A percentile compares a stretch with the other conserved stretches of the same genome.
These are phyloP conservation scores for Conidiobolus coronatus DNA, from an alignment of 371 early-diverging fungal species.

Conservation along the genomic window DNA sequence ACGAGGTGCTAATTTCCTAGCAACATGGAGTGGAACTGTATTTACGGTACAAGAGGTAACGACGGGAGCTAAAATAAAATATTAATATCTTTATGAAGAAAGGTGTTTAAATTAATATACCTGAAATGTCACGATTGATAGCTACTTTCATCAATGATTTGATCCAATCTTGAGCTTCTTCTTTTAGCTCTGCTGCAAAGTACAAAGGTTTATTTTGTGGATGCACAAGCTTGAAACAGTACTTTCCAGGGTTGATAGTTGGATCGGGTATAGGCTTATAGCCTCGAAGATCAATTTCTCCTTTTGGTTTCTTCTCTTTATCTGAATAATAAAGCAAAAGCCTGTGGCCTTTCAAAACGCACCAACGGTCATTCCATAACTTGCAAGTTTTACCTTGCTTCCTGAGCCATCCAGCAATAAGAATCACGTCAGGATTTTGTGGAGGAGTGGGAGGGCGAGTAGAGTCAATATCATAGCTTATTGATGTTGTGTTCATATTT, in stretches of 20 bases:
- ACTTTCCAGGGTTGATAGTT: slow-evolving; percentile 28
- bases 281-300: slow-evolving; percentile 22
- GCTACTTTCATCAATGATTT: slow-evolving; percentile 38
- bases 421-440: not conserved
- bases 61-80: slow-evolving; percentile 35
- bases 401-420: slow-evolving; percentile 18
- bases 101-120: slow-evolving; percentile 9
- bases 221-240: slow-evolving; percentile 37
- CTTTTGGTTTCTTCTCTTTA: slow-evolving; percentile 25
- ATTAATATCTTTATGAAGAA: not conserved
- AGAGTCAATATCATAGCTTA: no score
- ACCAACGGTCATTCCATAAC: slow-evolving; percentile 44
- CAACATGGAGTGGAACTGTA: slow-evolving; percentile 31
- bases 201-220: slow-evolving; percentile 24
- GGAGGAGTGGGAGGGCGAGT: not conserved
- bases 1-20: slow-evolving; percentile 31
- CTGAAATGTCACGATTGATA: slow-evolving; percentile 23
- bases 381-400: slow-evolving; percentile 37
- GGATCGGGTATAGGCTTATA: slow-evolving; percentile 27
- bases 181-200: slow-evolving; percentile 18
- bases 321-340: slow-evolving; percentile 38
- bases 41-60: slow-evolving; percentile 33
- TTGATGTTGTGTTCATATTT: no score
- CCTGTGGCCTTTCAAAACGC: slow-evolving; percentile 31
- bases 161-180: slow-evolving; percentile 25